Base-by-base conservation (phyloP, 148 eudicot genomes). In the Nepenthes gracilis region DNA sequence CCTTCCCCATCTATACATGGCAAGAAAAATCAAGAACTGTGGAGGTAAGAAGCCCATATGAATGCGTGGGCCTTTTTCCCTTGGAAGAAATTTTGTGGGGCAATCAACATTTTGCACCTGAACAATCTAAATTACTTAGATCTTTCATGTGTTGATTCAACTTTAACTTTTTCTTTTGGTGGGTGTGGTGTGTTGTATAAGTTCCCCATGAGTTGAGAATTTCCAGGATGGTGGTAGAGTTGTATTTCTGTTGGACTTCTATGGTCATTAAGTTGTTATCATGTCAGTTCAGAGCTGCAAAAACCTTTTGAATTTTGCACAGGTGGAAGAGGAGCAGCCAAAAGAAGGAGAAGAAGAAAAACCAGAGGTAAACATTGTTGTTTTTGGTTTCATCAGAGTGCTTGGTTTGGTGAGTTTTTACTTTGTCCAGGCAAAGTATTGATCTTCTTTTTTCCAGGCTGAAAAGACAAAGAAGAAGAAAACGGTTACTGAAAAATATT, bases 251-350 rank as follows among this genome's bases (percentile, higher is more conserved):
- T 23, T 23, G 23, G 23, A 23, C 23, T 23, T 23, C 23, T 23
- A 23, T 23, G 23, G 23, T 23, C 23, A 23, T 23, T 23, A 23
- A 23, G 23, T 23, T 23, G 23, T 23, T 23, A 23, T 23, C 23
- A 23, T 23, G 23, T 23, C 23, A 23, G 23, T 23, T 23, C 23
- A 23, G 23, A 23, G 54, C 4, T 6, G 32, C 40, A 54, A 49
- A 5, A 49, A 3, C 5, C 2, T 37, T 63, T 47, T 34, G 12
- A 2, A 48, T 9, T 36, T 72, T 72, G 63, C 60, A 54, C 73
- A 93, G 99, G 96, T 93, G 66, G 99, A 93, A 69, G 99, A 93
- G 70, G 96, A 88, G 74, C 93, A 85, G 71, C 84, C 77, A 68
- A 79, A 87, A 43, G 85, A 87, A 66, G 95, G 88, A 67, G 98